Evolutionary conservation across 2,329 filamentous ascomycete species (phyloP).

Genomic region (Bipolaris bicolor): DNA sequence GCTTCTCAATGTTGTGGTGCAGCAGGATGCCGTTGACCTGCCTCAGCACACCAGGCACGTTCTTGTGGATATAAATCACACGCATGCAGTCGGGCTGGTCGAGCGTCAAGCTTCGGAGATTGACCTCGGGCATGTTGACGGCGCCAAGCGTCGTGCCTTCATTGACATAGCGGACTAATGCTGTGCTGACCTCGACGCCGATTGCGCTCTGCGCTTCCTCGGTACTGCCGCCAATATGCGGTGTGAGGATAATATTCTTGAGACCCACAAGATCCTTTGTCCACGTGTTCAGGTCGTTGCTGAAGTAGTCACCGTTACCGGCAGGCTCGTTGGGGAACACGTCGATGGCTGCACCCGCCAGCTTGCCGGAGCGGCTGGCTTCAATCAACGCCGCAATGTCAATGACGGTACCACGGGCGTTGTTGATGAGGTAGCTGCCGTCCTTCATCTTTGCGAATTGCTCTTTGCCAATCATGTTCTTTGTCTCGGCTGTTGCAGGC

Average conservation of each 20-base stretch:
- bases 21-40: conserved; percentile 94
- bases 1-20: conserved; percentile 98
- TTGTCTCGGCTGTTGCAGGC: conserved; percentile 89
- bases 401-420: conserved; percentile 89
- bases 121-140: conserved; percentile 96
- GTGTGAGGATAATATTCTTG: conserved; percentile 93
- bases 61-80: conserved; percentile 95
- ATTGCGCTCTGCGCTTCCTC: conserved; percentile 98
- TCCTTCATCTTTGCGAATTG: conserved; percentile 90
- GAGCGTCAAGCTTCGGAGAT: conserved; percentile 83
- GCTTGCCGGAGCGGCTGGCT: conserved; percentile 81
- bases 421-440: conserved; percentile 94
- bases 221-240: conserved; percentile 96
- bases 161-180: conserved; percentile 93
- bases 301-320: conserved; percentile 95
- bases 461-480: conserved; percentile 81
- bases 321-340: conserved; percentile 94
- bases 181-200: conserved; percentile 87
- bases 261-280: conserved; percentile 81
- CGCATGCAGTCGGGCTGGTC: conserved; percentile 90
- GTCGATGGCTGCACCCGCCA: conserved; percentile 94
- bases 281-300: conserved; percentile 80
- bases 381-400: conserved; percentile 92
- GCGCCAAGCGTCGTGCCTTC: conserved; percentile 88
- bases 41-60: conserved; percentile 91